phyloP scores from a whole-genome alignment of 441 rosid species.

The Adansonia madagascariensis region DNA sequence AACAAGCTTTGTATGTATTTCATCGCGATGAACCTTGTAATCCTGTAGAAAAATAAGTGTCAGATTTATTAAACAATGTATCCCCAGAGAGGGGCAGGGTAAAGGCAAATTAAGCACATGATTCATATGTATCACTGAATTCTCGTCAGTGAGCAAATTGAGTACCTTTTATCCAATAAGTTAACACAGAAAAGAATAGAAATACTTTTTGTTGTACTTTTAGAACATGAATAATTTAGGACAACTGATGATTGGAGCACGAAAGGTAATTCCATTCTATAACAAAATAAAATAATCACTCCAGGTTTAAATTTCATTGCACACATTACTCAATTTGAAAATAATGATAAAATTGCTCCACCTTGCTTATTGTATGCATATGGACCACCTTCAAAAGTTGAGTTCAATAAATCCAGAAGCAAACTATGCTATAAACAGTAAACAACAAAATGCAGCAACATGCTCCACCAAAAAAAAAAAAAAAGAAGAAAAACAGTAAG shows the following conservation, averaged over 20 bases:
- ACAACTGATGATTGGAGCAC: neutral
- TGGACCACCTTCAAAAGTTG: neutral
- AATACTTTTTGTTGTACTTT: neutral
- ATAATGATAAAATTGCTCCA: neutral
- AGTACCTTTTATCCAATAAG: no score
- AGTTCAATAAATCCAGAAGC: neutral
- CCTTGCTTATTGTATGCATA: neutral
- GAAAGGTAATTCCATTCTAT: neutral
- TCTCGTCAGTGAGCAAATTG: neutral
- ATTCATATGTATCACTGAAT: neutral
- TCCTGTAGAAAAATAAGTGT: constrained; percentile 54
- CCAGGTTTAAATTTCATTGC: neutral
- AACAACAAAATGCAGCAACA: neutral
- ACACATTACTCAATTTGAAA: neutral
- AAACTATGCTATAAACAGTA: neutral
- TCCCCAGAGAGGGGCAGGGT: neutral
- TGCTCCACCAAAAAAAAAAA: neutral
- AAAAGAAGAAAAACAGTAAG: neutral
- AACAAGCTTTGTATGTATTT: constrained; percentile 95
- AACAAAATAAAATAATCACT: neutral
- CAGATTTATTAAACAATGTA: neutral
- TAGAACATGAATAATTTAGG: neutral
- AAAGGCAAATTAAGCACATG: neutral
- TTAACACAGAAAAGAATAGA: neutral
- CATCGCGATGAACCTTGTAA: constrained; percentile 95